A percentile compares a stretch with the other conserved stretches of the same genome.
These are phyloP conservation scores for Sordariomycetes sp. DNA, from an alignment of 2,329 filamentous ascomycete genomes.

Conservation along the genomic window DNA sequence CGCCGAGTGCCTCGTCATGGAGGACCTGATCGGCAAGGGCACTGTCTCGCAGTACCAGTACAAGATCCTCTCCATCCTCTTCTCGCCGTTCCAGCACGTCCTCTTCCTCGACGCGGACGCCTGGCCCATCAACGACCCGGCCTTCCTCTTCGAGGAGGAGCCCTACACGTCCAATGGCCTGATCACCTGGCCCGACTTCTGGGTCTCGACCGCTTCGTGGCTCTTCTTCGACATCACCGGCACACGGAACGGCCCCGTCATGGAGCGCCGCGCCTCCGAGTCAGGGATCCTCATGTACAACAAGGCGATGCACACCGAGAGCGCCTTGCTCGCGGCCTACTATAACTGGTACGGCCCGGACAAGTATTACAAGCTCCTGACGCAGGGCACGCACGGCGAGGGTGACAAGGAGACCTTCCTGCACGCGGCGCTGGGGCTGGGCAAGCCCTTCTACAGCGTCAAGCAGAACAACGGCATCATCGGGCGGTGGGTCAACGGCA, in stretches of 20 bases:
- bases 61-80: conserved; percentile 45
- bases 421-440: conserved; percentile 29
- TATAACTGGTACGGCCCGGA: conserved; percentile 44
- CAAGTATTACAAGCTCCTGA: conserved; percentile 37
- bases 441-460: conserved; percentile 26
- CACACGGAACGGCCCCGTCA: conserved; percentile 17
- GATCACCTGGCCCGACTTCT: conserved; percentile 48
- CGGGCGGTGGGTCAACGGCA: conserved; percentile 18
- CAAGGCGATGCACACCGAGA: conserved; percentile 32
- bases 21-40: conserved; percentile 14
- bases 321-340: conserved; percentile 37
- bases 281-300: conserved; percentile 36
- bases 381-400: conserved; percentile 28
- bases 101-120: conserved; percentile 48
- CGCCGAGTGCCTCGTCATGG: conserved; percentile 20
- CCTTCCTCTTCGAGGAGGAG: conserved; percentile 34
- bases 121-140: conserved; percentile 30
- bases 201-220: conserved; percentile 28
- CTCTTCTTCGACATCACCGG: conserved; percentile 32
- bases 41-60: conserved; percentile 35
- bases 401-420: conserved; percentile 39
- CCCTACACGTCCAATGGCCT: conserved; percentile 40
- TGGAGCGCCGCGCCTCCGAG: conserved; percentile 27
- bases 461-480: conserved; percentile 18
- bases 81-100: conserved; percentile 47